A percentile compares a stretch with the other conserved stretches of the same genome.
Conservation (phyloP, 768 basidiomycete genomes). For the Panaeolus papilionaceus region DNA sequence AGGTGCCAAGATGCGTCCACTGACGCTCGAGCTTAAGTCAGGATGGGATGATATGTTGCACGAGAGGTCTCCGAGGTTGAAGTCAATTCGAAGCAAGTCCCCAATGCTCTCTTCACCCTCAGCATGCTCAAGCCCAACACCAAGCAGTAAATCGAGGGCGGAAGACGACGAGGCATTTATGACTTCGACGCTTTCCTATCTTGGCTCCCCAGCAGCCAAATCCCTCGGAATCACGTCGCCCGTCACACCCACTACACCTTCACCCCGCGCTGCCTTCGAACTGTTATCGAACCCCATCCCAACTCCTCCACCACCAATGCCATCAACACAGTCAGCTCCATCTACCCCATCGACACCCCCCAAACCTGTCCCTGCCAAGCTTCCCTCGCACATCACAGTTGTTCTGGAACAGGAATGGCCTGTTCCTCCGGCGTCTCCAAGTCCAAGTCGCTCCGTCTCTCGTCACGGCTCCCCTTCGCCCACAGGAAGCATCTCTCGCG, state of each 20-base stretch:
- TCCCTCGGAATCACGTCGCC: conserved; percentile 45
- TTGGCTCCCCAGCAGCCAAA: conserved; percentile 51
- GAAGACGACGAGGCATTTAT: conserved; percentile 48
- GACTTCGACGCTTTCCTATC: conserved; percentile 49
- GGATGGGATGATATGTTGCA: conserved; percentile 58
- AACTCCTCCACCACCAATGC: conserved; percentile 19
- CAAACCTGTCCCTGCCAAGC: conserved; percentile 29
- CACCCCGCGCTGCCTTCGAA: conserved; percentile 21
- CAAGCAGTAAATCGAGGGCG: conserved; percentile 26
- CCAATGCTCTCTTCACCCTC: conserved; percentile 28
- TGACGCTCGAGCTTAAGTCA: conserved; percentile 46
- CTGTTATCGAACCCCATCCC: conserved; percentile 19
- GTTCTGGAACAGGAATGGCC: conserved; percentile 50
- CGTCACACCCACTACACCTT: conserved; percentile 22
- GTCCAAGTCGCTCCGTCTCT: conserved; percentile 25
- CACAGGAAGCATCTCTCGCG: conserved; percentile 7
- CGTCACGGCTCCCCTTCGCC: conserved; percentile 17
- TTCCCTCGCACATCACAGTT: conserved; percentile 41
- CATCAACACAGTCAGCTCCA: conserved; percentile 10
- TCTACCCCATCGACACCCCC: conserved; percentile 8
- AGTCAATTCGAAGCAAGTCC: conserved; percentile 26
- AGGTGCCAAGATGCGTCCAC: conserved; percentile 29
- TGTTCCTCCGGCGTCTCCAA: conserved; percentile 35
- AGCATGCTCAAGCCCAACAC: conserved; percentile 34
- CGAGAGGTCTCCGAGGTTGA: conserved; percentile 35